Conservation (phyloP, 2,329 filamentous ascomycete genomes). For the Sclerotinia minor region DNA sequence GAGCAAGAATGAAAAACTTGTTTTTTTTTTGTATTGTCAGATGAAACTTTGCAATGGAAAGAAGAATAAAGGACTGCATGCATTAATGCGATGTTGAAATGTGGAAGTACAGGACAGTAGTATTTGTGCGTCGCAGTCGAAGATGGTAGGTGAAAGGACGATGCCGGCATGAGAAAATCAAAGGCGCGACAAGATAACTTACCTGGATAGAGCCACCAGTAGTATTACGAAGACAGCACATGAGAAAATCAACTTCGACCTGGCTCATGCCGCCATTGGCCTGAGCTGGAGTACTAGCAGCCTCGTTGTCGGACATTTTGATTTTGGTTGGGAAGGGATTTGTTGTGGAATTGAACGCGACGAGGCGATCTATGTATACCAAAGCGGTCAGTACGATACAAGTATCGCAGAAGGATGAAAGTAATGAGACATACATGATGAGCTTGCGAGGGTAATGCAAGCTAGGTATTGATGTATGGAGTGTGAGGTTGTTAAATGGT, state of each 20-base stretch:
- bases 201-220: slow-evolving; percentile 31
- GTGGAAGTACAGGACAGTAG: neutral
- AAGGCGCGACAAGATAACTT: slow-evolving; percentile 24
- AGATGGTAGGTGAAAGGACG: neutral
- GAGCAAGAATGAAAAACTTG: neutral
- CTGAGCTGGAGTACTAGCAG: neutral
- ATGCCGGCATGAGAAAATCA: neutral
- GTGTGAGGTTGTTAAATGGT: neutral
- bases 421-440: slow-evolving; percentile 13
- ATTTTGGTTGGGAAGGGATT: neutral
- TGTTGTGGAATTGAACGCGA: slow-evolving; percentile 2
- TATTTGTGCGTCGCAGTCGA: too few relatives aligned
- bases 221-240: slow-evolving; percentile 35
- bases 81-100: neutral
- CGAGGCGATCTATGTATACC: slow-evolving; percentile 3
- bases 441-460: slow-evolving; percentile 14
- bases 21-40: neutral
- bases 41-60: too few relatives aligned
- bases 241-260: slow-evolving; percentile 34
- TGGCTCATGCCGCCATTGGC: slow-evolving; percentile 26
- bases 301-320: slow-evolving; percentile 20
- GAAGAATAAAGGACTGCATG: neutral
- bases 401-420: slow-evolving; percentile 1
- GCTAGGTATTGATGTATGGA: neutral
- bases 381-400: slow-evolving; percentile 7